Evolutionary conservation across 768 basidiomycete species (phyloP).

Genomic region (Mycena metata): DNA sequence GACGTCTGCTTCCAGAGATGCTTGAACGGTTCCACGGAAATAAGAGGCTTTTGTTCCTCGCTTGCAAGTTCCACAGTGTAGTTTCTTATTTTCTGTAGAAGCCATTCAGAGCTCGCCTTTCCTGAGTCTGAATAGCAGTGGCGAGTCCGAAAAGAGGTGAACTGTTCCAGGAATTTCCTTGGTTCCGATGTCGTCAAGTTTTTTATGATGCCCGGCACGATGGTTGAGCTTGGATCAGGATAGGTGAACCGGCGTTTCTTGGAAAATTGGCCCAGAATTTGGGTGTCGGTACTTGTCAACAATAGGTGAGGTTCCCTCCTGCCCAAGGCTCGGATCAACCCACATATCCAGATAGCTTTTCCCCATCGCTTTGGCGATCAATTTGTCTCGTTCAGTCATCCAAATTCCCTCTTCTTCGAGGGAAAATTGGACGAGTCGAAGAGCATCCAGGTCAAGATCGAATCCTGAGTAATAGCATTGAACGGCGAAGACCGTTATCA

Average conservation of each 20-base stretch:
- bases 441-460: conserved; percentile 26
- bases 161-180: conserved; percentile 57
- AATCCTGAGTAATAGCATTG: background rate
- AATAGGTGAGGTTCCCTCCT: background rate
- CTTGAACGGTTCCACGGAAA: conserved; percentile 26
- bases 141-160: conserved; percentile 66
- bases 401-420: conserved; percentile 21
- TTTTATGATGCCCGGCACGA: conserved; percentile 22
- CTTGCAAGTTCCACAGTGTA: conserved; percentile 30
- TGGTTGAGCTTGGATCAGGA: conserved; percentile 28
- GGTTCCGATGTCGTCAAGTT: conserved; percentile 51
- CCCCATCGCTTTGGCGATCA: conserved; percentile 33
- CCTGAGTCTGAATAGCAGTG: conserved; percentile 52
- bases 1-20: conserved; percentile 37
- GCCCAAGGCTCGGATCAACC: background rate
- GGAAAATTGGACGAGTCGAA: conserved; percentile 37
- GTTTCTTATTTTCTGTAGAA: conserved; percentile 18
- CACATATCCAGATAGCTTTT: conserved; percentile 37
- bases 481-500: background rate
- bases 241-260: conserved; percentile 27
- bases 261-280: conserved; percentile 3
- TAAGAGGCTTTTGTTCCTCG: conserved; percentile 18
- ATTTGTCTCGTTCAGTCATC: conserved; percentile 39
- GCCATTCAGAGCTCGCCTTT: conserved; percentile 30
- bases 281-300: conserved; percentile 10